Base-by-base conservation (phyloP, 495 filamentous ascomycete genomes). In the Aspergillus olivimuriae region DNA sequence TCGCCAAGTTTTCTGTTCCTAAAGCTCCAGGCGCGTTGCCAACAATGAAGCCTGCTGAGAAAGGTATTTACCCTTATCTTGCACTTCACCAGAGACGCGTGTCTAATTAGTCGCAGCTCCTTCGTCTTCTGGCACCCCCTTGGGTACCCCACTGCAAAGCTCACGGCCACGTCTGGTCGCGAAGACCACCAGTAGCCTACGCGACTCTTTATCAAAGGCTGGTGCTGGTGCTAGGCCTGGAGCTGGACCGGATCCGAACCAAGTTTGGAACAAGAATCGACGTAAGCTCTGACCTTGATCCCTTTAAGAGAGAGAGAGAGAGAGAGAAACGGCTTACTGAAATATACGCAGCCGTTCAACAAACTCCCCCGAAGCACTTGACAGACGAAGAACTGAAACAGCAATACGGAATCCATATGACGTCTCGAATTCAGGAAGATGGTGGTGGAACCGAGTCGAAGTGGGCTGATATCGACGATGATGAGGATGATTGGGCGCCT, bases 401-500 rank as follows among this genome's bases (percentile, higher is more conserved):
- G 53, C 89, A 89, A 60, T 90, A 86, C 60, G 92, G 92, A 11
- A 99, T 99, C 44, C 92, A 99, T 62, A 78, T 99, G 68, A 94
- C 92, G 8, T 94, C 81, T 32, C 81, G 92, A 41, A 80, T 99
- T 17, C 84, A 89, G 39, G 77, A 87, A 42, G 90, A 97, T 55
- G 78, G 80, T 11, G 78, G 76, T 32, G 82, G 84, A 12, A 89
- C 90, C 46, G 87, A 91, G 40, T 80, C 89, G 12, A 91, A 89
- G 58, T 99, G 92, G 92, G 92, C 94, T 14, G 92, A 99, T 69
- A 96, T 98, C 45, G 92, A 97, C 46, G 92, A 99, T 45, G 92
- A 99, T 50, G 89, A 96, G 58, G 92, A 97, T 43, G 90, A 97
- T 58, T 99, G 92, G 92, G 89, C 85, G 2, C 94, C 92, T 0